Base-by-base conservation (phyloP, 148 eudicot species). In the Camellia granthamiana region DNA sequence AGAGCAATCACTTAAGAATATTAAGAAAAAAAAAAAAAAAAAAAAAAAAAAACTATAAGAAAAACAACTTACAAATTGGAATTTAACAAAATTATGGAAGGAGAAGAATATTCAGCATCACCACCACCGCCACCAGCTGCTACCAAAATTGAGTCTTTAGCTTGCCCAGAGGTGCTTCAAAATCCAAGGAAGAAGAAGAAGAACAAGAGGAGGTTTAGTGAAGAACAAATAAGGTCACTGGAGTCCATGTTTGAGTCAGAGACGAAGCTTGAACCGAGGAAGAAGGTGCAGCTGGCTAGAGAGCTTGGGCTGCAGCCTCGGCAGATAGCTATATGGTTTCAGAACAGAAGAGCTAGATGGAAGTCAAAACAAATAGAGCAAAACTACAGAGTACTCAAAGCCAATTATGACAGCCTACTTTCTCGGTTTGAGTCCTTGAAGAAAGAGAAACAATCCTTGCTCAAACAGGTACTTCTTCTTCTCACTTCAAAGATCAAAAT, bases 271-370 rank as follows among this genome's bases (percentile, higher is more conserved):
- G 87, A 87, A 46, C 79, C 89, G 6, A 81, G 79, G 42, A 87
- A 80, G 84, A 87, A 87, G 78, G 10, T 80, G 6, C 78, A 82
- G 55, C 44, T 87, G 65, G 89, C 87, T 3, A 82, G 75, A 70
- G 89, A 84, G 59, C 87, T 87, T 1, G 87, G 87, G n/a, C 77
- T 87, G 80, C 84, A 82, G 54, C 89, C 89, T 10, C 82, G 87
- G 43, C 89, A 87, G 62, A 81, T 87, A 15, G 85, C 87, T n/a
- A 87, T 87, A 73, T 87, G 89, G 89, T 87, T 87, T 78, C 89
- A 87, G 76, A 87, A 87, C 75, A 84, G 69, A 80, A 84, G 87
- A 76, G 89, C 89, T 0, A 84, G 87, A 75, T 84, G 87, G 87
- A 87, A 82, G 72, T 84, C 90, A 1, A 87, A 85, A 82, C 80